These are phyloP conservation scores for Carpinus fangiana DNA, from an alignment of 306 rosid genomes.

Conservation along the genomic window DNA sequence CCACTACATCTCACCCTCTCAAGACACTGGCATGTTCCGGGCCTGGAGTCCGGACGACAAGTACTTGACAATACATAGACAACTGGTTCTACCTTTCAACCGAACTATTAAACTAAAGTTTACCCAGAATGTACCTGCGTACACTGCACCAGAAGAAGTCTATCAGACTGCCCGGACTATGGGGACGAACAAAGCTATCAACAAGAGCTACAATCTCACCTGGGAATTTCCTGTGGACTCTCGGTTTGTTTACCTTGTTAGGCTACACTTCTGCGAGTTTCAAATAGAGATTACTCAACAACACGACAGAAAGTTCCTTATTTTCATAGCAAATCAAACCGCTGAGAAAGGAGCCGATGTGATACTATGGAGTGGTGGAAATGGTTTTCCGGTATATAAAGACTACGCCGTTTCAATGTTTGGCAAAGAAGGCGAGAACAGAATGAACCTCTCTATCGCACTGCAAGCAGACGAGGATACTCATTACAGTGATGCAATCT, in stretches of 20 bases:
- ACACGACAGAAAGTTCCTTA: conserved; percentile 4
- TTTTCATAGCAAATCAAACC: conserved; percentile 29
- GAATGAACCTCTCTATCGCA: conserved; percentile 18
- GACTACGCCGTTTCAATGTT: conserved; percentile 16
- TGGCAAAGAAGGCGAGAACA: background rate
- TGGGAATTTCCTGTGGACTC: conserved; percentile 45
- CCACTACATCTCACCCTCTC: conserved; percentile 18
- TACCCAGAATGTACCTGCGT: conserved; percentile 6
- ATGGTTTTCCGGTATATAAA: conserved; percentile 1
- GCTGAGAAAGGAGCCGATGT: conserved; percentile 28
- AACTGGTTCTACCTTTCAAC: background rate
- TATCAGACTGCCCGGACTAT: conserved; percentile 23
- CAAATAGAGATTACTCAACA: rapidly evolving
- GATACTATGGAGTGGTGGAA: background rate
- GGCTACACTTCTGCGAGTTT: conserved; percentile 56
- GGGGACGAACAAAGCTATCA: background rate
- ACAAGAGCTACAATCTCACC: conserved; percentile 23
- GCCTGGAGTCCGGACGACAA: conserved; percentile 11
- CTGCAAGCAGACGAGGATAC: conserved; percentile 4
- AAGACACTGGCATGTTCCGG: conserved; percentile 37
- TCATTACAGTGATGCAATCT: background rate
- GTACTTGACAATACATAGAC: background rate
- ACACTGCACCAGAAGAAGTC: conserved; percentile 29
- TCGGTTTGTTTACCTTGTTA: conserved; percentile 42
- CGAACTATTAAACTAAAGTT: conserved; percentile 9